Evolutionary conservation across 2,329 filamentous ascomycete species (phyloP), one percentile per base, ranked within the genome.

Genomic region (Lecanicillium sp.): DNA sequence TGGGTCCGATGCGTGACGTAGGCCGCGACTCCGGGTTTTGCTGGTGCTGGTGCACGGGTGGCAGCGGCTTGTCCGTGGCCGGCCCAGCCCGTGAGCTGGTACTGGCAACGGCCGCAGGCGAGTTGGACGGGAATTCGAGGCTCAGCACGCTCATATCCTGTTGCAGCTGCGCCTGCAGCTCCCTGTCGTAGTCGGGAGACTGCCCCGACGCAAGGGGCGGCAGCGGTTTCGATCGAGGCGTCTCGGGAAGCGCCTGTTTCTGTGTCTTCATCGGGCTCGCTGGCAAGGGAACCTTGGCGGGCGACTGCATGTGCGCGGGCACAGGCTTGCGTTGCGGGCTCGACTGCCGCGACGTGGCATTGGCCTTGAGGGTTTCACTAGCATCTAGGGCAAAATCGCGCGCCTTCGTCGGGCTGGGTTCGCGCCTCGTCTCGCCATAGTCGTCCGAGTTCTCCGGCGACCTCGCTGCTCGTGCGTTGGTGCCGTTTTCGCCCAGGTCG

Each of bases 401-500:
- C 23, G 67, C 55, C 64, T 82, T 83, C 39, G 65, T 71, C 1
- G 78, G 78, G 56, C 74, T 78, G 12, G 58, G 59, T 42, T 74
- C 74, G 44, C 76, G 67, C 35, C 71, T 68, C 41, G 67, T 68
- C 53, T 81, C 78, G 36, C 70, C 74, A 41, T 75, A 77, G 56
- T 79, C 73, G 19, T 70, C 71, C 14, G 64, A 59, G 12, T 61
- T 67, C 21, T 80, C 78, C 14, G 72, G 61, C 2, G 74, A 71
- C 38, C 73, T 69, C 11, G 79, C 71, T 27, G 79, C 75, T 50
- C 90, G 78, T 15, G 86, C 80, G 62, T 95, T 95, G 15, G 86
- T 83, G 11, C 84, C 85, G 26, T 86, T 84, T 51, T 90, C 87
- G 55, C 87, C 90, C 82, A 95, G 81, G 0, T 82, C 74, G 56